Conservation (phyloP, 108 stramenopile genomes). For the Fragilaria radians region DNA sequence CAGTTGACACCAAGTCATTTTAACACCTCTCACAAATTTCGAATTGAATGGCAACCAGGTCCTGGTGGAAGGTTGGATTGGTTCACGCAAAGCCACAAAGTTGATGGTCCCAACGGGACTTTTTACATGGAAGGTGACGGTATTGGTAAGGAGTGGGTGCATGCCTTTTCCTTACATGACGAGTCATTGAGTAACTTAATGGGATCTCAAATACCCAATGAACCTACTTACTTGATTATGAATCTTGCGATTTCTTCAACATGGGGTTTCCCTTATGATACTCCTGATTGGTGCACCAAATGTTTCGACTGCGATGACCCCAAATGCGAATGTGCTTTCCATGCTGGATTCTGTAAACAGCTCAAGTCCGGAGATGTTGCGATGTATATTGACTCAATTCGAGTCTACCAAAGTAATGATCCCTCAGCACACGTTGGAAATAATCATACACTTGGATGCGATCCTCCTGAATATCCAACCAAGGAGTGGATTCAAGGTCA, state of each 20-base stretch:
- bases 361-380: conserved; percentile 69
- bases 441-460: conserved; percentile 81
- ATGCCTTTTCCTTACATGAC: conserved; percentile 63
- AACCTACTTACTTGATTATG: conserved; percentile 88
- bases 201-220: conserved; percentile 89
- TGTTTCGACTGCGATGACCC: conserved; percentile 87
- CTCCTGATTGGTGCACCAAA: conserved; percentile 77
- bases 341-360: conserved; percentile 85
- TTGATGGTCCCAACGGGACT: conserved; percentile 43
- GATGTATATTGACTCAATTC: conserved; percentile 79
- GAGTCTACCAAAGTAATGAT: conserved; percentile 82
- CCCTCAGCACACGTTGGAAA: conserved; percentile 55
- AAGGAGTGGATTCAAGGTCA: conserved; percentile 86
- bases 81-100: conserved; percentile 75
- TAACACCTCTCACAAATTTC: conserved; percentile 76
- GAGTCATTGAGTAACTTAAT: conserved; percentile 46
- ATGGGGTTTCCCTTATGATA: conserved; percentile 91
- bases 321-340: conserved; percentile 79
- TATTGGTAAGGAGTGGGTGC: conserved; percentile 72
- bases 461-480: conserved; percentile 81
- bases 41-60: conserved; percentile 94
- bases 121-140: conserved; percentile 63
- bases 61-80: conserved; percentile 81
- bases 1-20: conserved; percentile 79
- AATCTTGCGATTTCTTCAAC: conserved; percentile 90